Percentiles rank a stretch among this genome's conserved stretches.
These are phyloP conservation scores for Crataegus laevigata DNA, from an alignment of 306 rosid genomes.

Conservation along the genomic window DNA sequence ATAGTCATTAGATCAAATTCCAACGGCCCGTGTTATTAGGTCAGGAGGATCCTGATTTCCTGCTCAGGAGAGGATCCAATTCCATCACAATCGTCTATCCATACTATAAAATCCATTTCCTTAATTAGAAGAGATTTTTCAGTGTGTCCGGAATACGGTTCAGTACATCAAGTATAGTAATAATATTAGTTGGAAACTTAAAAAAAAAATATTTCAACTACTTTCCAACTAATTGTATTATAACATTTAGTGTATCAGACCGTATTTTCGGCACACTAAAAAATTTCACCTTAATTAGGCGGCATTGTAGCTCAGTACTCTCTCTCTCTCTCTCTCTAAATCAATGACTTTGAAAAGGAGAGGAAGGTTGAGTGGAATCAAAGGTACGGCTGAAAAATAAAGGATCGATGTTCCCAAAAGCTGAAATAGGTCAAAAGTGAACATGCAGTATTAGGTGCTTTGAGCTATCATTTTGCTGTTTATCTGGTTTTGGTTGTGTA, in stretches of 20 bases:
- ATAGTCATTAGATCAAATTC: too few species aligned
- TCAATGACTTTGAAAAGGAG: background rate
- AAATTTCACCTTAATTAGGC: background rate
- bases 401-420: background rate
- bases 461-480: background rate
- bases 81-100: too few species aligned
- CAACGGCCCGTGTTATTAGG: too few species aligned
- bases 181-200: too few species aligned
- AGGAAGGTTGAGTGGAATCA: background rate
- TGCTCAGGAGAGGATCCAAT: too few species aligned
- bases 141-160: too few species aligned
- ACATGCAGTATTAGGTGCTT: background rate
- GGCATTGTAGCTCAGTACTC: background rate
- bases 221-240: too few species aligned
- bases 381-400: background rate
- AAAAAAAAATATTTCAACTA: too few species aligned
- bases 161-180: too few species aligned
- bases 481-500: background rate
- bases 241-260: rapidly evolving
- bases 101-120: too few species aligned
- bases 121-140: too few species aligned
- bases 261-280: rapidly evolving
- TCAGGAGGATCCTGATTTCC: too few species aligned
- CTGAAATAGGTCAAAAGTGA: background rate
- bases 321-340: background rate